Evolutionary conservation across 441 rosid species (phyloP).

Genomic region (Populus hybrid): DNA sequence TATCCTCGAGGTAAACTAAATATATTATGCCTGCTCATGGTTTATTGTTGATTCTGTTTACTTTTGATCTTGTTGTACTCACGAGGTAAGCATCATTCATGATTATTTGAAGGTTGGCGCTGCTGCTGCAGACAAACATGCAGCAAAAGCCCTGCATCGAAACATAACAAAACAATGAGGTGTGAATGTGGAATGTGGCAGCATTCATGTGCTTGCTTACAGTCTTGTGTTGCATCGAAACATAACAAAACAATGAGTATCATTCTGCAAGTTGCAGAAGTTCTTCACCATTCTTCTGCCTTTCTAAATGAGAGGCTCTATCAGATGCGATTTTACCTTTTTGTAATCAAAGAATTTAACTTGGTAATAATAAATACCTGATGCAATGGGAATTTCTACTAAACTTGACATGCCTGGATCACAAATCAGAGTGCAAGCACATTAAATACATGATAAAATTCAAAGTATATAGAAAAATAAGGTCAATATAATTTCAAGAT

Average conservation of each 20-base stretch:
- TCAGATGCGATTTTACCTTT: not conserved
- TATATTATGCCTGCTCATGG: not conserved
- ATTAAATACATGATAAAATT: not conserved
- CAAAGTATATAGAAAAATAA: not conserved
- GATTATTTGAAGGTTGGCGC: too few species aligned
- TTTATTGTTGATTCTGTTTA: not conserved
- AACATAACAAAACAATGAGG: not conserved
- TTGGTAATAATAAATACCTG: not conserved
- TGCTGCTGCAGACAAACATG: too few species aligned
- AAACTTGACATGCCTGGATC: not conserved
- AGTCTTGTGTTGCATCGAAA: not conserved
- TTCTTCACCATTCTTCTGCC: not conserved
- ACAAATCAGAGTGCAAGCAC: not conserved
- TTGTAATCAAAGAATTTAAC: not conserved
- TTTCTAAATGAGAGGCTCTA: not conserved
- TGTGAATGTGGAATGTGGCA: not conserved
- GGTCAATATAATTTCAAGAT: slow-evolving; percentile 10
- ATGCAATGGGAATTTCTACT: not conserved
- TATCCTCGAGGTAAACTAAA: not conserved
- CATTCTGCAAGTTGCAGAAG: not conserved
- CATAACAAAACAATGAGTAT: not conserved
- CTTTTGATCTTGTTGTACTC: not conserved
- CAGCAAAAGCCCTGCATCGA: too few species aligned
- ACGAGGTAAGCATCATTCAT: too few species aligned
- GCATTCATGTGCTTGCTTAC: not conserved